phyloP scores from a whole-genome alignment of 495 filamentous ascomycete genomes.

The Antarctomyces pellizariae region DNA sequence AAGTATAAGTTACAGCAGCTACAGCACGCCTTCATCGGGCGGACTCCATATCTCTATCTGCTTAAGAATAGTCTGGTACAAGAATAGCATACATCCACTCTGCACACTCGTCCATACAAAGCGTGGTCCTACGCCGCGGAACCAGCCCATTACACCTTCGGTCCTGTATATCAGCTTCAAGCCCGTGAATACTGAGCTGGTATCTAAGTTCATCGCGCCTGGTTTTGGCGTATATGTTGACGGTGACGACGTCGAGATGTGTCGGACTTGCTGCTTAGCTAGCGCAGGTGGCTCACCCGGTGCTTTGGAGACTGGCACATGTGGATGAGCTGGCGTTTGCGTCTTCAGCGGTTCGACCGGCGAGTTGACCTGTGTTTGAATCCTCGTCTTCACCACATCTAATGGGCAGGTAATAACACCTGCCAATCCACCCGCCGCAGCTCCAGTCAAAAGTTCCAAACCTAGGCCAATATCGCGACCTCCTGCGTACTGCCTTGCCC shows the following conservation, averaged over 20 bases:
- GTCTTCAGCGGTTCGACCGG: conserved; percentile 2
- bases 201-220: conserved; percentile 55
- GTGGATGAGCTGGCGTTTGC: conserved; percentile 5
- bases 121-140: conserved; percentile 80
- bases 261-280: conserved; percentile 26
- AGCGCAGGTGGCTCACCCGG: conserved; percentile 7
- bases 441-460: conserved; percentile 73
- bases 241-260: conserved; percentile 69
- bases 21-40: conserved; percentile 13
- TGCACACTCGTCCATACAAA: conserved; percentile 97
- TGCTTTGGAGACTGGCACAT: conserved; percentile 8
- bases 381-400: conserved; percentile 90
- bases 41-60: conserved; percentile 35
- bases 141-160: conserved; percentile 77
- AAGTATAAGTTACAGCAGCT: no score
- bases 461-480: conserved; percentile 60
- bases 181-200: conserved; percentile 68
- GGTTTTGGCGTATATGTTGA: conserved; percentile 54
- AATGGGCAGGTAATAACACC: conserved; percentile 87
- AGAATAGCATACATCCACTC: conserved; percentile 85
- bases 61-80: conserved; percentile 76
- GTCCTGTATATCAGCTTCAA: conserved; percentile 67
- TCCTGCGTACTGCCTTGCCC: conserved; percentile 46
- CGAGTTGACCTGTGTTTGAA: conserved; percentile 76
- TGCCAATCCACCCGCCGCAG: conserved; percentile 79